These are phyloP conservation scores for Phytopythium oedochilum DNA, from an alignment of 352 stramenopile genomes.

Conservation along the genomic window DNA sequence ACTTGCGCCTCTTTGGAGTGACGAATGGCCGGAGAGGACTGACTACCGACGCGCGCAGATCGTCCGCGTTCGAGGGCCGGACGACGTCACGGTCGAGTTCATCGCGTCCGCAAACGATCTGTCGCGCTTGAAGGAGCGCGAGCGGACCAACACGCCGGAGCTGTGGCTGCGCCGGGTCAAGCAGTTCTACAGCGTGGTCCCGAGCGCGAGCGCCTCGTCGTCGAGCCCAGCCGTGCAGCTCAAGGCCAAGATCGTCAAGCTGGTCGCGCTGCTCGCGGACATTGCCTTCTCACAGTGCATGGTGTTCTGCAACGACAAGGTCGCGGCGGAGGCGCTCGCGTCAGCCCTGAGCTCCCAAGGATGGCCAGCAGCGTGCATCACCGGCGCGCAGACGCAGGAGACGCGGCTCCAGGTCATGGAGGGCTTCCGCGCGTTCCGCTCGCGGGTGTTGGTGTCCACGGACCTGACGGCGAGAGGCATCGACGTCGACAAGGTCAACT, in stretches of 20 bases:
- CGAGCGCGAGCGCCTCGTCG: not conserved
- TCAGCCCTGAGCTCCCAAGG: conserved; percentile 38
- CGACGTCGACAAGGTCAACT: conserved; percentile 73
- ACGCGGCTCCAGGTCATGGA: conserved; percentile 63
- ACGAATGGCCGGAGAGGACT: not conserved
- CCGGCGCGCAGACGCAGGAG: conserved; percentile 51
- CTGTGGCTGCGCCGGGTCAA: conserved; percentile 67
- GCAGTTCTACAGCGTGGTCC: conserved; percentile 66
- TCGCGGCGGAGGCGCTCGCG: conserved; percentile 59
- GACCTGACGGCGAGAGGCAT: conserved; percentile 75
- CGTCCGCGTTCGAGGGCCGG: conserved; percentile 50
- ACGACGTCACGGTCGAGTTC: conserved; percentile 63
- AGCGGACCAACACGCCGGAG: conserved; percentile 41
- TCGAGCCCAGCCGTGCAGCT: conserved; percentile 22
- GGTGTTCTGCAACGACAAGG: conserved; percentile 85
- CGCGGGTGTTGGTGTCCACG: conserved; percentile 71
- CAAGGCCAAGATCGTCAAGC: conserved; percentile 47
- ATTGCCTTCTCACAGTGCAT: conserved; percentile 77
- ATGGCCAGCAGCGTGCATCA: conserved; percentile 66
- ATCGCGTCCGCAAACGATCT: conserved; percentile 42
- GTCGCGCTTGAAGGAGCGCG: conserved; percentile 38
- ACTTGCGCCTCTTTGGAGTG: not conserved
- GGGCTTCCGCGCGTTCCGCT: conserved; percentile 37
- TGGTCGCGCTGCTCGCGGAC: conserved; percentile 53
- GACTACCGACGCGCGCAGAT: conserved; percentile 40